phyloP scores from a whole-genome alignment of 495 filamentous ascomycete species.

The Podospora pseudopauciseta region DNA sequence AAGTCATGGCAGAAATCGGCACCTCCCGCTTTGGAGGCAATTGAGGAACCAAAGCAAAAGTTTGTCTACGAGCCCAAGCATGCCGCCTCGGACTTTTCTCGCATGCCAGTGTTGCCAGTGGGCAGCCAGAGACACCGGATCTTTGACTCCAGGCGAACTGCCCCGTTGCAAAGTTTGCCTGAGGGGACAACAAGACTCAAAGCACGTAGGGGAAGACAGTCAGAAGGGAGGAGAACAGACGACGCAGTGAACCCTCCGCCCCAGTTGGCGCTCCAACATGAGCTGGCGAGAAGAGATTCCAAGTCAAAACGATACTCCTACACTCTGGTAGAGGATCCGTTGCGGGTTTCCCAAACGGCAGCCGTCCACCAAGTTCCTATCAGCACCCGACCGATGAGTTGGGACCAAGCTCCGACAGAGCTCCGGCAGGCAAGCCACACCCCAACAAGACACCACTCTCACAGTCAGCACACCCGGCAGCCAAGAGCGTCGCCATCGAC shows the following conservation, averaged over 20 bases:
- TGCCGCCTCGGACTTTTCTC: conserved; percentile 32
- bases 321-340: conserved; percentile 10
- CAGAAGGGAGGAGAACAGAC: neutral
- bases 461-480: neutral
- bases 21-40: neutral
- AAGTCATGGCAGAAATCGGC: conserved; percentile 22
- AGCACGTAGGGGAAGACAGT: neutral
- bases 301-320: conserved; percentile 5
- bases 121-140: neutral
- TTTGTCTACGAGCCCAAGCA: conserved; percentile 31
- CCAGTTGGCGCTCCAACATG: neutral
- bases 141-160: neutral
- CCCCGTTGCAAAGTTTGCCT: conserved; percentile 11
- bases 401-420: neutral
- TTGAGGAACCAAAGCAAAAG: conserved; percentile 18
- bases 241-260: neutral
- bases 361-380: conserved; percentile 4
- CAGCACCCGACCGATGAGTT: neutral
- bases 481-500: neutral
- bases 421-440: neutral
- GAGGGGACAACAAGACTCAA: conserved; percentile 6
- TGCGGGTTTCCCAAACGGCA: conserved; percentile 1
- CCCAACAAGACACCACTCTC: neutral
- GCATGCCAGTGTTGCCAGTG: conserved; percentile 16
- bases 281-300: neutral